Evolutionary conservation across 169 alveolate genomes (phyloP), one percentile per base, ranked within the genome.

Genomic region (Eimeria zaria): DNA sequence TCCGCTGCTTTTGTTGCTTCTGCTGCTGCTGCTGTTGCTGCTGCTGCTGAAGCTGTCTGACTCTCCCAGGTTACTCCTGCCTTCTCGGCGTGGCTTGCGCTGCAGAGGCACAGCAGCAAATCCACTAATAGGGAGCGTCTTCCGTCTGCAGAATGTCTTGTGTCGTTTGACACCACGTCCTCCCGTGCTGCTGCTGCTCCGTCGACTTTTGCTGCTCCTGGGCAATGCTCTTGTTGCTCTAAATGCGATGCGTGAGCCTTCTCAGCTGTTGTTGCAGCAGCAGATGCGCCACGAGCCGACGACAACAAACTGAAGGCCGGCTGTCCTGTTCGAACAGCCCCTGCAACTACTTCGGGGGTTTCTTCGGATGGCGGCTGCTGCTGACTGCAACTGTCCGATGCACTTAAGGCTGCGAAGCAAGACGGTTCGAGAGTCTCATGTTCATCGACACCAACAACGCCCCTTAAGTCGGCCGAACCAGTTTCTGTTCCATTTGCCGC

Each of bases 101-200:
- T 58, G 78, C 78, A 84, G 33, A 84, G 78, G 22, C 92, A 60
- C 51, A 55, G 51, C 44, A 84, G 60, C 92, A 84, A 46, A 20
- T 84, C 78, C n/a, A 60, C 55, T 58, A 84, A 84, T 2, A 84
- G 64, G 27, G 53, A 53, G 27, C 58, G 78, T 11, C 27, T 80
- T 33, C 48, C 71, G 53, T 67, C 78, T 67, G 41, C 46, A 67
- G 78, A 67, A 4, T 67, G 46, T 33, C 24, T 30, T 8, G 24
- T 67, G 27, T 67, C 20, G 27, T 30, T 33, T 7, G 41, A 46
- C 1, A 0, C 48, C 8, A 16, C 39, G 7, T 12, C 33, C 1
- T 39, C 27, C 39, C 3, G 62, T 22, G 84, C 55, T 73, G 14
- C 84, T 33, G 84, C 55, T 73, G 84, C n/a, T n/a, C n/a, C 27